Evolutionary conservation across 2,329 filamentous ascomycete species (phyloP), one percentile per base, ranked within the genome.

Genomic region (Scytalidium lignicola): DNA sequence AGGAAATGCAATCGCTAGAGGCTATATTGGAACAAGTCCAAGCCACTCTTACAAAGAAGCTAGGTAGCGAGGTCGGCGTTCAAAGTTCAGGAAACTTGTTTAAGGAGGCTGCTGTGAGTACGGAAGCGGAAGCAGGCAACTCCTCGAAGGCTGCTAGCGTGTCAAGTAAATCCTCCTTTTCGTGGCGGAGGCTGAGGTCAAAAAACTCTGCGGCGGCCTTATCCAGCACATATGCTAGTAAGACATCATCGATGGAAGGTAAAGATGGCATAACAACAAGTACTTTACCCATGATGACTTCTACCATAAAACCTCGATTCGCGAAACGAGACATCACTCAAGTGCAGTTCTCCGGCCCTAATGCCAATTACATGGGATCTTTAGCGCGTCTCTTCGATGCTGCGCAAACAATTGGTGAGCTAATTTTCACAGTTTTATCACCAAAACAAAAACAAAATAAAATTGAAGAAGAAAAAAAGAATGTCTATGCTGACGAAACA

Each of bases 1-100:
- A 95, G 59, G 93, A 99, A 67, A 93, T 99, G 85, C 90, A 97
- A 65, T 78, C 83, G 2, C 75, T 99, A 3, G 93, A 99, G 67
- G 76, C 76, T 32, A 79, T 96, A 23, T 76, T 99, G 23, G 92
- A 97, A 62, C 87, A 92, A 64, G 88, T 91, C 0, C 91, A 96
- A 66, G 70, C 75, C 1, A 76, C 79, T 3, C 73, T 97, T 40
- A 73, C 80, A 4, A 92, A 95, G 64, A 95, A 90, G 62, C 78
- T 99, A 3, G 92, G 93, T n/a, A 89, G 78, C 61, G 93, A 99
- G 56, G 93, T 99, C 10, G 93, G 93, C 10, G 82, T 91, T 2
- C 84, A 92, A 50, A 82, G 85, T 4, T 79, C 85, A 2, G 75
- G 79, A n/a, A 69, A 78, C 0, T 73, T 95, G 44, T 95, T 95